Evolutionary conservation across 2,329 filamentous ascomycete genomes (phyloP).

Genomic region (Scedosporium boydii): DNA sequence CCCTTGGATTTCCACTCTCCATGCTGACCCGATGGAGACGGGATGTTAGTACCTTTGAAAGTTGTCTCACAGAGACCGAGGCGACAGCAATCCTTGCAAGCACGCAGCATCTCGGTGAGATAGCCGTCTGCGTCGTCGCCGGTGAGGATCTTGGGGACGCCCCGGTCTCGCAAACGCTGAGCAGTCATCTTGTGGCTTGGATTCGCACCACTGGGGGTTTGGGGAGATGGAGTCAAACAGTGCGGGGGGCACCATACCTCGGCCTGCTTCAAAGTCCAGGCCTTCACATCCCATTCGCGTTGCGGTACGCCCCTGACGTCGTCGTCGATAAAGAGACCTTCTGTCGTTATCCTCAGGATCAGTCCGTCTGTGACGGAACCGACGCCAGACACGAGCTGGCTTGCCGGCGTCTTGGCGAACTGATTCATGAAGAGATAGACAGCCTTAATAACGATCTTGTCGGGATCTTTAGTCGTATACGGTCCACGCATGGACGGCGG

Average conservation of each 20-base stretch:
- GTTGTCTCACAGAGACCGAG: slow-evolving; percentile 38
- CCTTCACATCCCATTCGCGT: slow-evolving; percentile 97
- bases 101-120: slow-evolving; percentile 50
- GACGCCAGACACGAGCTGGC: slow-evolving; percentile 76
- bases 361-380: slow-evolving; percentile 85
- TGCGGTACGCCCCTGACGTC: slow-evolving; percentile 86
- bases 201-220: slow-evolving; percentile 26
- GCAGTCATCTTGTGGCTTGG: slow-evolving; percentile 35
- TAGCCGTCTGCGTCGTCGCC: slow-evolving; percentile 60
- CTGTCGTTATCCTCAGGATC: slow-evolving; percentile 83
- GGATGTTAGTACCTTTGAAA: slow-evolving; percentile 32
- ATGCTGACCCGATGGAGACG: slow-evolving; percentile 31
- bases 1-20: slow-evolving; percentile 46
- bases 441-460: slow-evolving; percentile 91
- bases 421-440: slow-evolving; percentile 90
- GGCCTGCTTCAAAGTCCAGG: slow-evolving; percentile 89
- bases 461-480: slow-evolving; percentile 81
- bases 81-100: slow-evolving; percentile 56
- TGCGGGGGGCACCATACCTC: slow-evolving; percentile 76
- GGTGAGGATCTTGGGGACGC: slow-evolving; percentile 40
- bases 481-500: slow-evolving; percentile 68
- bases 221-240: slow-evolving; percentile 38
- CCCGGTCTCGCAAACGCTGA: slow-evolving; percentile 36
- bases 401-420: slow-evolving; percentile 80
- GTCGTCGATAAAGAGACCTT: slow-evolving; percentile 95